Conservation (phyloP, 345 rosid genomes). For the Linum tenue region DNA sequence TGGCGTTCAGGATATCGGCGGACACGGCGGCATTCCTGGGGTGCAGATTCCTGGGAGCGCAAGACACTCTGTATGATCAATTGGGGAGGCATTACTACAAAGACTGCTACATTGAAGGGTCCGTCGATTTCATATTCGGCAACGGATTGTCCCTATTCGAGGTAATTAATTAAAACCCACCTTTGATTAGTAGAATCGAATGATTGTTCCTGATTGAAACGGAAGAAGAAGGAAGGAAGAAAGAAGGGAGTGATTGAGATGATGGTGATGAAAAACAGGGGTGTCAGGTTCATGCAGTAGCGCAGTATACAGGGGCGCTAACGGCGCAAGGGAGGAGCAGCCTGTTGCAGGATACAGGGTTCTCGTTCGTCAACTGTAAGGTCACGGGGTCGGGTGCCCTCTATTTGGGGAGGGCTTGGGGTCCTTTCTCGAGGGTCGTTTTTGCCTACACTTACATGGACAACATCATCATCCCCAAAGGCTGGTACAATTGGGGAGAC, state of each 20-base stretch:
- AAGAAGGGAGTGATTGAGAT: conserved; percentile 40
- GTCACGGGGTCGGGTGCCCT: conserved; percentile 96
- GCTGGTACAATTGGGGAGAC: conserved; percentile 98
- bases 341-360: conserved; percentile 84
- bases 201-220: conserved; percentile 85
- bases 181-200: conserved; percentile 59
- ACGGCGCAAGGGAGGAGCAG: conserved; percentile 80
- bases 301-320: conserved; percentile 55
- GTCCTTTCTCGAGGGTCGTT: conserved; percentile 90
- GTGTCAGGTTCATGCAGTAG: conserved; percentile 85
- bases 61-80: conserved; percentile 91
- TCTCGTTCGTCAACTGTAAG: conserved; percentile 87
- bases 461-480: conserved; percentile 80
- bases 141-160: conserved; percentile 84
- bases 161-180: conserved; percentile 50
- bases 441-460: conserved; percentile 98
- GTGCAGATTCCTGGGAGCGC: conserved; percentile 80
- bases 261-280: conserved; percentile 41
- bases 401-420: conserved; percentile 94
- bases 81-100: conserved; percentile 91
- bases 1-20: conserved; percentile 81
- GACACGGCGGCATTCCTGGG: conserved; percentile 79
- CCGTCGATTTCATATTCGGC: conserved; percentile 91
- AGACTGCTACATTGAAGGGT: conserved; percentile 89
- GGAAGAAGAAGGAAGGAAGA: conserved; percentile 91